Base-by-base conservation (phyloP, 805 yeast genomes). In the Nakazawaea ishiwadae region DNA sequence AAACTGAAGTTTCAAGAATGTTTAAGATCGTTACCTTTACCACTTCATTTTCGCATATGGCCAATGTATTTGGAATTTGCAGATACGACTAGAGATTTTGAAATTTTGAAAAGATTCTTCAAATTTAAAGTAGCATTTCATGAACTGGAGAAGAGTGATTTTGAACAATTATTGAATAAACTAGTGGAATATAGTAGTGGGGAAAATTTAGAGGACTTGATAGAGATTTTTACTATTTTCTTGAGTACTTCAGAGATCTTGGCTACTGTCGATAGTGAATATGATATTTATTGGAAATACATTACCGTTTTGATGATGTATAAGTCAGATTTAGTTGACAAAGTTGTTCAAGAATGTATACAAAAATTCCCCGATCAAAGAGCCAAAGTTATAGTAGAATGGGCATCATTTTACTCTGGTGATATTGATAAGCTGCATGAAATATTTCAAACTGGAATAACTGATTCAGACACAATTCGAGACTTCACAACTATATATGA, bases 401-500 rank as follows among this genome's bases (percentile, higher is more conserved):
- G 75, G 32, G 78, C 84, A 0, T 59, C 62, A 4, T 80, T 69
- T 52, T 72, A 68, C 51, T 67, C 71, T 14, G 59, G 57, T 16
- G 49, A 55, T n/a, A 57, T 65, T 11, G 59, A 66, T 2, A 57
- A 63, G 31, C 74, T 77, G 0, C 53, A 71, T 18, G 62, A 60
- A 15, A 53, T 66, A 6, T 76, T 76, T 48, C 76, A 73, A 40
- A 62, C 66, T 16, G 79, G 80, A 1, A 48, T 86, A 11, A 35
- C 52, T 1, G 51, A 60, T 2, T 73, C 81, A 3, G 37, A 55
- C 5, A 74, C 87, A 0, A 59, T 83, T 4, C 65, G 65, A 28
- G 90, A 84, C 46, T 86, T 87, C 55, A 70, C 81, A 0, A 51
- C 65, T 16, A 63, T 85, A 0, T 87, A 76, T 55, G 89, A 85